These are phyloP conservation scores for Trypanosoma brucei DNA, from an alignment of 208 protist genomes.

Conservation along the genomic window DNA sequence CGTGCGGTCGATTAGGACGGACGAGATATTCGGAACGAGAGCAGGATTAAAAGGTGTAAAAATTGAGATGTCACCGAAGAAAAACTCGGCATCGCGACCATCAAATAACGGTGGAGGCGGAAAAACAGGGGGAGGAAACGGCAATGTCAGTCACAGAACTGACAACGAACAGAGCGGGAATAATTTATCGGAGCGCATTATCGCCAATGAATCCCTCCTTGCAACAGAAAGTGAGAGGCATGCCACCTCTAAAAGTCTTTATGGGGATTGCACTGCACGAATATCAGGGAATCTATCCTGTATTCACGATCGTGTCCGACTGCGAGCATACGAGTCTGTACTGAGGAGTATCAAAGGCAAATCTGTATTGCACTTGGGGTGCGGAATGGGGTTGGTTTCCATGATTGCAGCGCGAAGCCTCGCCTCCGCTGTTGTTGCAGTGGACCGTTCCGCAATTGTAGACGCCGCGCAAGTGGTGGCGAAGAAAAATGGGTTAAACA, in stretches of 20 bases:
- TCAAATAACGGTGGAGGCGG: not conserved
- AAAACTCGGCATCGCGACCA: too few relatives aligned
- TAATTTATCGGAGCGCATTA: constrained; percentile 14
- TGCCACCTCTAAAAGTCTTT: constrained; percentile 79
- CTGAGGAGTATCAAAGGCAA: constrained; percentile 77
- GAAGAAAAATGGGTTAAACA: constrained; percentile 70
- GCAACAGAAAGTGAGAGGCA: constrained; percentile 83
- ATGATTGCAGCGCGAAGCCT: constrained; percentile 75
- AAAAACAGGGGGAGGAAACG: not conserved
- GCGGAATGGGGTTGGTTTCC: constrained; percentile 83
- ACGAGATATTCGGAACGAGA: too few relatives aligned
- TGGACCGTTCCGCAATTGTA: constrained; percentile 81
- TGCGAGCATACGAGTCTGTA: constrained; percentile 76
- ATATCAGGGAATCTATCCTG: constrained; percentile 69
- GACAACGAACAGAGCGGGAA: not conserved
- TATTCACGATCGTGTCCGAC: constrained; percentile 70
- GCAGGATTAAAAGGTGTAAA: too few relatives aligned
- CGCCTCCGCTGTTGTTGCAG: constrained; percentile 73
- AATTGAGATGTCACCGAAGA: too few relatives aligned
- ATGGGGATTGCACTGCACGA: constrained; percentile 74
- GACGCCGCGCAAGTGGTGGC: constrained; percentile 74
- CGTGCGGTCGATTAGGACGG: too few relatives aligned
- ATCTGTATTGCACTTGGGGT: constrained; percentile 82
- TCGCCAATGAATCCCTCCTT: constrained; percentile 70
- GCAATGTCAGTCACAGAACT: not conserved